Conservation (phyloP, 2,329 filamentous ascomycete genomes). For the Penicillium glabrum region DNA sequence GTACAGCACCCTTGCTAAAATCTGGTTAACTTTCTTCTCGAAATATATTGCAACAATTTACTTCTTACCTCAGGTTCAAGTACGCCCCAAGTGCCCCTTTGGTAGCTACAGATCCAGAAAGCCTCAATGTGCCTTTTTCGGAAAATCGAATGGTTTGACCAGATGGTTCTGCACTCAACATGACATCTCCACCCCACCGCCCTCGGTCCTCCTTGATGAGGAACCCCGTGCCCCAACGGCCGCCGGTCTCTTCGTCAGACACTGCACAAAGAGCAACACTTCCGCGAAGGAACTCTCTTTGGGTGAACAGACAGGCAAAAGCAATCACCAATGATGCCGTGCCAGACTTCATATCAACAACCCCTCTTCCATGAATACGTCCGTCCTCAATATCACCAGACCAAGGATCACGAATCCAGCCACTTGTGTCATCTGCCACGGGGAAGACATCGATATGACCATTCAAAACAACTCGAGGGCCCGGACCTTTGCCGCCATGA, state of each 20-base stretch:
- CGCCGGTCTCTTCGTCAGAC: slow-evolving; percentile 5
- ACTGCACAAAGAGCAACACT: slow-evolving; percentile 8
- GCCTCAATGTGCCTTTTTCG: slow-evolving; percentile 45
- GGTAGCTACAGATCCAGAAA: slow-evolving; percentile 36
- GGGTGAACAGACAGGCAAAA: slow-evolving; percentile 34
- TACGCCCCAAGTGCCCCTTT: slow-evolving; percentile 43
- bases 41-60: slow-evolving; percentile 1
- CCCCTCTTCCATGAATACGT: slow-evolving; percentile 39
- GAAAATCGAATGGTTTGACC: slow-evolving; percentile 43
- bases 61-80: slow-evolving; percentile 34
- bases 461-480: slow-evolving; percentile 40
- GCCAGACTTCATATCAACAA: slow-evolving; percentile 48
- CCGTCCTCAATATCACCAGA: slow-evolving; percentile 30
- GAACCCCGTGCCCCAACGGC: slow-evolving; percentile 1
- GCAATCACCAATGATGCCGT: slow-evolving; percentile 43
- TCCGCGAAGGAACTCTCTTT: not conserved
- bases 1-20: not conserved
- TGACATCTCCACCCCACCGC: slow-evolving; percentile 39
- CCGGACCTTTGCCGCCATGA: slow-evolving; percentile 10
- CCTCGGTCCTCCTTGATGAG: slow-evolving; percentile 21
- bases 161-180: slow-evolving; percentile 42
- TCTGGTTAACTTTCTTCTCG: not conserved
- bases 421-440: slow-evolving; percentile 27
- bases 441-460: slow-evolving; percentile 48
- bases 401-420: slow-evolving; percentile 33